Conservation (phyloP, 257 asterid species). For the Marsdenia floribunda region DNA sequence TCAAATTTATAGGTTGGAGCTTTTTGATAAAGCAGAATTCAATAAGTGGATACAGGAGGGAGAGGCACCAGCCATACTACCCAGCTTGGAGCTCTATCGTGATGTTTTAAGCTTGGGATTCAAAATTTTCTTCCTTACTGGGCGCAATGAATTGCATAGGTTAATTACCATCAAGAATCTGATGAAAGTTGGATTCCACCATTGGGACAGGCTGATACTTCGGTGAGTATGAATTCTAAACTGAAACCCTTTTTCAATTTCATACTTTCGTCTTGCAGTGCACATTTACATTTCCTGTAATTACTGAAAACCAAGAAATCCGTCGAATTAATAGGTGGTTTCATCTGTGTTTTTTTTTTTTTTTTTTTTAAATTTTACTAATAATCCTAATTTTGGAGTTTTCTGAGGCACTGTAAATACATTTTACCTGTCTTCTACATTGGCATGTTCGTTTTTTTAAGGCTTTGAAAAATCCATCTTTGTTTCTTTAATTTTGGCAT, state of each 20-base stretch:
- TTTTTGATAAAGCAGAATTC: constrained; percentile 51
- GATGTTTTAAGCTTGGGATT: constrained; percentile 58
- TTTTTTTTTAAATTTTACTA: neutral
- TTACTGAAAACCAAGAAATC: neutral
- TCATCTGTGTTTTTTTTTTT: neutral
- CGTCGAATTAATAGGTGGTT: neutral
- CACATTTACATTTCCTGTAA: neutral
- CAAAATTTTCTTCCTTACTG: constrained; percentile 59
- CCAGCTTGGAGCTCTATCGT: constrained; percentile 61
- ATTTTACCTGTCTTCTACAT: neutral
- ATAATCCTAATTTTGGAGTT: neutral
- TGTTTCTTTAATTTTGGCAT: neutral
- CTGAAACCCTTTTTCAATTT: neutral
- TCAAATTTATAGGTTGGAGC: constrained; percentile 49
- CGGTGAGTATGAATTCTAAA: constrained; percentile 36
- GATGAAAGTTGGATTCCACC: constrained; percentile 53
- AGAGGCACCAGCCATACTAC: constrained; percentile 46
- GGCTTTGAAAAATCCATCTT: too few species aligned
- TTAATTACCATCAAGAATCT: constrained; percentile 56
- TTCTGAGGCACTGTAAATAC: neutral
- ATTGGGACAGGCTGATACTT: constrained; percentile 71
- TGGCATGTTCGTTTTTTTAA: neutral
- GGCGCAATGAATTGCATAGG: constrained; percentile 64
- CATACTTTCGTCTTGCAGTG: neutral
- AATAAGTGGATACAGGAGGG: constrained; percentile 84